Base-by-base conservation (phyloP, 2,329 filamentous ascomycete species). In the Daldinia sp. region DNA sequence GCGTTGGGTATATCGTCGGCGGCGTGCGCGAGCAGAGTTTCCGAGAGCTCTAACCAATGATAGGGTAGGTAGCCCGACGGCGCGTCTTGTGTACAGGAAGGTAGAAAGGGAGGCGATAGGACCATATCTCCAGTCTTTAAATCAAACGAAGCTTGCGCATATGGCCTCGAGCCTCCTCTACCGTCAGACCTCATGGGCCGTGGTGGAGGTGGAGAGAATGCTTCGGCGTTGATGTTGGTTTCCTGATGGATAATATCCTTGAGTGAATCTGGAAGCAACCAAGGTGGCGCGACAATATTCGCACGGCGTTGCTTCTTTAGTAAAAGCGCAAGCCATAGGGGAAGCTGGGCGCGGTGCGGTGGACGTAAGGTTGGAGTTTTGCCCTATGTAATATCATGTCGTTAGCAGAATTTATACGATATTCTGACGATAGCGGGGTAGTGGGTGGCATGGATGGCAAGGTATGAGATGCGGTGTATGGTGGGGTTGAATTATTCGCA, bases 281-380 rank as follows among this genome's bases (percentile, higher is more conserved):
- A 99, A 13, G 92, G 84, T 7, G 95, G 95, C 0, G 95, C 90
- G 3, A 95, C 82, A 68, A 99, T 97, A 79, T 97, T 97, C 71
- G 93, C 93, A 72, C 95, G 90, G 55, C 91, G 88, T 79, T 99
- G 95, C 67, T 94, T 93, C 79, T 98, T 98, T 56, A 99, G 88
- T 21, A 98, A 88, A 13, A 98, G 85, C 2, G 95, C 95, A 13
- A 99, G 90, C 95, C 95, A 99, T 61, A 99, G 87, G 0, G 95
- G 94, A 0, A 98, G 77, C 37, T 90, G 83, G 68, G 88, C 86
- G 71, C 93, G 88, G 74, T 93, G 89, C 0, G 94, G 94, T 1
- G 95, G 95, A 23, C 88, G 87, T 37, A 99, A 86, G 21, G 86
- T 78, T 57, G 89, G 88, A 32, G 94, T 91, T 61, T 87, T 82